Evolutionary conservation across 139 green algal species (phyloP), one percentile per base, ranked within the genome.

Genomic region (Prasinococcaceae sp.): DNA sequence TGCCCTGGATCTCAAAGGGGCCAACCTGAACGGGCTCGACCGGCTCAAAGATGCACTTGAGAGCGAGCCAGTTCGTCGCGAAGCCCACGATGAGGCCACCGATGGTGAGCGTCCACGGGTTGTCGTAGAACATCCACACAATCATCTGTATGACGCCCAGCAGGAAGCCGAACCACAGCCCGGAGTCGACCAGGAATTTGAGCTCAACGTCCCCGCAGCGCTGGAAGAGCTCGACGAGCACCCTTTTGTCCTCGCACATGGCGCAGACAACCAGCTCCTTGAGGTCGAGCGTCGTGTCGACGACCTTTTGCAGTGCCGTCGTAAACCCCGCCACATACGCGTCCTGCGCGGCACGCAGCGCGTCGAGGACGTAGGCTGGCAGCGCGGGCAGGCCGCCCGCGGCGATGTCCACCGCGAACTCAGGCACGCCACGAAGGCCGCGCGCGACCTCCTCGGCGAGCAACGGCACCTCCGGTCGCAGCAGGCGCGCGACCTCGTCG

Each of bases 11-110:
- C 4, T 20, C 29, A n/a, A 49, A 47, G 27, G 51, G 51, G 9
- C 51, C 51, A 10, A 57, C 19, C 44, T 61, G 56, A 8, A 61
- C 42, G 1, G 59, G 59, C 24, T 61, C 40, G 27, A 68, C 19
- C n/a, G 59, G 59, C 41, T 61, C 50, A 37, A 68, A 68, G 24
- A 68, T 68, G 26, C 35, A 61, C 32, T 61, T 68, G 16, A 68
- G 43, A 20, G 59, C 59, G 9, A 68, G 44, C 59, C 59, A 68
- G 49, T 68, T 68, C 6, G 59, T 68, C n/a, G 41, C 10, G 17
- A 42, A 61, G 3, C 59, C 59, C 9, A 68, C 59, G 22, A 68
- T 28, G 2, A 32, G 12, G 30, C 59, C 59, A 29, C 59, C 59
- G 16, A 61, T 24, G 3, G 52, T 49, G 17, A 68, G 40, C 30